A percentile compares a stretch with the other conserved stretches of the same genome.
Conservation (phyloP, 805 yeast genomes). For the Nakazawaea holstii region DNA sequence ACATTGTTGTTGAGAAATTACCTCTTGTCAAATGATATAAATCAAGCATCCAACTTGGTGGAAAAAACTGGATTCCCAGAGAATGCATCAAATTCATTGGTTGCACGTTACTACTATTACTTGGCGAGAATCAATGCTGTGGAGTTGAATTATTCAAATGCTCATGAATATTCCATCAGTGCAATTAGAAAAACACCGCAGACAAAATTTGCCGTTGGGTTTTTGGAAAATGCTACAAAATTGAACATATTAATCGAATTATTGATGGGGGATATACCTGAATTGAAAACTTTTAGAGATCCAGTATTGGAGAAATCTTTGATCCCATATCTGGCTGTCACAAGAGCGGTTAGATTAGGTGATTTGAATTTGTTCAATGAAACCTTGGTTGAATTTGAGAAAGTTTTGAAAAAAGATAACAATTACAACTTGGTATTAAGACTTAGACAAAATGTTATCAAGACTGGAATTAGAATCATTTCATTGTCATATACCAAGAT, state of each 20-base stretch:
- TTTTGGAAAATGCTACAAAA: conserved; percentile 85
- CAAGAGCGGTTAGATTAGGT: conserved; percentile 89
- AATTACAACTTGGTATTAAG: conserved; percentile 81
- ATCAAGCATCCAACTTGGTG: conserved; percentile 83
- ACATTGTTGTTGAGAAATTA: conserved; percentile 84
- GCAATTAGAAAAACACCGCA: conserved; percentile 97
- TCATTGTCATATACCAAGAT: conserved; percentile 87
- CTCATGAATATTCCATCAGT: conserved; percentile 86
- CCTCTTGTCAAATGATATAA: conserved; percentile 70
- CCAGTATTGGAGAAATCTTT: conserved; percentile 53
- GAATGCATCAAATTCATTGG: conserved; percentile 78
- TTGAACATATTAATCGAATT: conserved; percentile 83
- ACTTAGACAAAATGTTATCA: conserved; percentile 93
- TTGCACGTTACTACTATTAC: conserved; percentile 88
- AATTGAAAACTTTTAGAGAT: conserved; percentile 72
- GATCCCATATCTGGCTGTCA: conserved; percentile 78
- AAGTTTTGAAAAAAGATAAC: conserved; percentile 64
- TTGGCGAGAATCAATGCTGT: conserved; percentile 86
- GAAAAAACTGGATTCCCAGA: conserved; percentile 87
- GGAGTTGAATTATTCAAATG: conserved; percentile 87
- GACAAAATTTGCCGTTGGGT: conserved; percentile 77
- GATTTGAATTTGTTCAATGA: conserved; percentile 78
- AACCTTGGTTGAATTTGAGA: conserved; percentile 59
- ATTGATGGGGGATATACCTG: conserved; percentile 96
- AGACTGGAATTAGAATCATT: conserved; percentile 93